Base-by-base conservation (phyloP, 2,329 filamentous ascomycete genomes). In the Talaromyces marneffei region DNA sequence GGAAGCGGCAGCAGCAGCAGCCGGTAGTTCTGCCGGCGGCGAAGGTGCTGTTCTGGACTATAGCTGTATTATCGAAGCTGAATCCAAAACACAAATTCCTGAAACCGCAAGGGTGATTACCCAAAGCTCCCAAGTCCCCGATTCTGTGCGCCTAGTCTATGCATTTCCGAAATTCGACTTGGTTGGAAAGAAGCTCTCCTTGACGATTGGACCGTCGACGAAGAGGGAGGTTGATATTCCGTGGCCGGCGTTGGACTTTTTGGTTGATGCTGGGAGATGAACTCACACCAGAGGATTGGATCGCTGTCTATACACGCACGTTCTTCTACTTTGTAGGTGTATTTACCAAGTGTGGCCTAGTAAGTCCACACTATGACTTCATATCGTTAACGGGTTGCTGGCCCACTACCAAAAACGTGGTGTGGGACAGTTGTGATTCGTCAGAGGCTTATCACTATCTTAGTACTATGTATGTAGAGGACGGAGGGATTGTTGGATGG, bases 1-100 rank as follows among this genome's bases (percentile, higher is more conserved):
- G 54, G 68, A 70, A 18, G n/a, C 12, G 42, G 14, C 12, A 46
- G 42, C 23, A 18, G 4, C n/a, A n/a, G n/a, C n/a, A n/a, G n/a
- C n/a, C n/a, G n/a, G n/a, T n/a, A n/a, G n/a, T n/a, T n/a, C n/a
- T n/a, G n/a, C n/a, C n/a, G n/a, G n/a, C n/a, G n/a, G n/a, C n/a
- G n/a, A n/a, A n/a, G n/a, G n/a, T n/a, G n/a, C n/a, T 25, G 20
- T 12, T n/a, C 9, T 50, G 5, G 5, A 50, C 9, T 50, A 50
- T 20, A 3, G 7, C 46, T 50, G 16, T 9, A 31, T 50, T 8
- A 8, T 31, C 46, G 9, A 4, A 4, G 20, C 27, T 3, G 27
- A 50, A 16, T n/a, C 8, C 14, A 25, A 6, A 16, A 5, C 12
- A 4, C 10, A 16, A 12, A 10, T 12, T 9, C 25, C 3, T 6